A percentile compares a stretch with the other conserved stretches of the same genome.
Evolutionary conservation across 305 asterid genomes (phyloP).

Genomic region (Fraxinus angustifolia): DNA sequence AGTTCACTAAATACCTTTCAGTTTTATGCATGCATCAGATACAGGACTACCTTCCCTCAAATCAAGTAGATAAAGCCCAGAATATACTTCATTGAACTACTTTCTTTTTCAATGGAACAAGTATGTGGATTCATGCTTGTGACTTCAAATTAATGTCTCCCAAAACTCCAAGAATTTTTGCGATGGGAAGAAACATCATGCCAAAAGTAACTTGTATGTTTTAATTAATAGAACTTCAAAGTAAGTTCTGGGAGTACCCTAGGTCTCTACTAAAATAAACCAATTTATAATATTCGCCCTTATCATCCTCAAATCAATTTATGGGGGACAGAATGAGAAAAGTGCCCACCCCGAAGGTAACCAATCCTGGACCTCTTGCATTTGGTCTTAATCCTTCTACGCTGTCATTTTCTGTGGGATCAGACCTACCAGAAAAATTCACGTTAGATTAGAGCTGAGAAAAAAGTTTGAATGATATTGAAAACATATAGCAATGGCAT

Average conservation of each 20-base stretch:
- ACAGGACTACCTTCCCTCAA: background rate
- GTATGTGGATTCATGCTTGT: background rate
- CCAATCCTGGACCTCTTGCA: slow-evolving; percentile 65
- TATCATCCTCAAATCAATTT: background rate
- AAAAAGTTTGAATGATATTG: slow-evolving; percentile 8
- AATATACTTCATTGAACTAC: background rate
- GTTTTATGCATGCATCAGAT: background rate
- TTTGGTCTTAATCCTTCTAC: slow-evolving; percentile 59
- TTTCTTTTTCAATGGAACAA: background rate
- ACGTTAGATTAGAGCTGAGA: background rate
- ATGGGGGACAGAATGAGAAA: background rate
- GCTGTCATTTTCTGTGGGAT: slow-evolving; percentile 62
- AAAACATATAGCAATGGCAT: slow-evolving; percentile 18
- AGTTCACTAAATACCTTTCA: background rate
- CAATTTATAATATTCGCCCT: background rate
- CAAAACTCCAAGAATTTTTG: background rate
- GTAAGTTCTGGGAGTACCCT: background rate
- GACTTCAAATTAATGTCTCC: background rate
- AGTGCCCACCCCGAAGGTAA: slow-evolving; percentile 58
- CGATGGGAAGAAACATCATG: background rate
- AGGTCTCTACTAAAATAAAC: background rate
- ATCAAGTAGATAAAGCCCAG: background rate
- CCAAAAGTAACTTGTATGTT: background rate
- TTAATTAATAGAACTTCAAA: background rate
- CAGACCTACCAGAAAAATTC: slow-evolving; percentile 41